These are phyloP conservation scores for Clavariopsis aquatica DNA, from an alignment of 495 filamentous ascomycete genomes.

Conservation along the genomic window DNA sequence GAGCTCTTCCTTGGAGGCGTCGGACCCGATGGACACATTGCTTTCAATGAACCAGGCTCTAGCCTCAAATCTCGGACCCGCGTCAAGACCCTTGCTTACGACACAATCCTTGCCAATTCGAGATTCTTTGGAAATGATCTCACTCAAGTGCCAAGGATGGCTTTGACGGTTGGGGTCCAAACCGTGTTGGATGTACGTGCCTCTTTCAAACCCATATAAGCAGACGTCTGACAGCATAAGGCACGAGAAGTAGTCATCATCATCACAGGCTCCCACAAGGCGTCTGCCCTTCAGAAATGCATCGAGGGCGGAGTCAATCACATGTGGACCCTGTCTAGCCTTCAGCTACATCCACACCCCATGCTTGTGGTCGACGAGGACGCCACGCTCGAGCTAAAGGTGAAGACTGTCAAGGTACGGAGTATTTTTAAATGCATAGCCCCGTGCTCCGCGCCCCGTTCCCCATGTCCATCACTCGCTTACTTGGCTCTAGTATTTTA, in stretches of 20 bases:
- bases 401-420: constrained; percentile 78
- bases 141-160: constrained; percentile 74
- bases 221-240: constrained; percentile 25
- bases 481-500: constrained; percentile 60
- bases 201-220: neutral
- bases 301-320: constrained; percentile 82
- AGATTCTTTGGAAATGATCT: constrained; percentile 79
- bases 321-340: constrained; percentile 82
- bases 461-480: neutral
- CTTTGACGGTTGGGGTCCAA: constrained; percentile 83
- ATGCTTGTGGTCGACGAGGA: constrained; percentile 85
- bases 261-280: constrained; percentile 77
- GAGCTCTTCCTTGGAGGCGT: constrained; percentile 85
- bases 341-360: constrained; percentile 78
- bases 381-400: constrained; percentile 77
- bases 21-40: constrained; percentile 83
- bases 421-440: neutral
- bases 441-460: no score
- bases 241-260: constrained; percentile 80
- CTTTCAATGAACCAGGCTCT: constrained; percentile 87
- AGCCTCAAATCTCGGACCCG: constrained; percentile 75
- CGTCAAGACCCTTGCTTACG: constrained; percentile 84
- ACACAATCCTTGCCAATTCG: constrained; percentile 82
- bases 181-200: constrained; percentile 68
- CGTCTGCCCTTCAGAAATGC: constrained; percentile 75